Evolutionary conservation across 2,329 filamentous ascomycete genomes (phyloP), one percentile per base, ranked within the genome.

Genomic region (Colletotrichum echinochloae): DNA sequence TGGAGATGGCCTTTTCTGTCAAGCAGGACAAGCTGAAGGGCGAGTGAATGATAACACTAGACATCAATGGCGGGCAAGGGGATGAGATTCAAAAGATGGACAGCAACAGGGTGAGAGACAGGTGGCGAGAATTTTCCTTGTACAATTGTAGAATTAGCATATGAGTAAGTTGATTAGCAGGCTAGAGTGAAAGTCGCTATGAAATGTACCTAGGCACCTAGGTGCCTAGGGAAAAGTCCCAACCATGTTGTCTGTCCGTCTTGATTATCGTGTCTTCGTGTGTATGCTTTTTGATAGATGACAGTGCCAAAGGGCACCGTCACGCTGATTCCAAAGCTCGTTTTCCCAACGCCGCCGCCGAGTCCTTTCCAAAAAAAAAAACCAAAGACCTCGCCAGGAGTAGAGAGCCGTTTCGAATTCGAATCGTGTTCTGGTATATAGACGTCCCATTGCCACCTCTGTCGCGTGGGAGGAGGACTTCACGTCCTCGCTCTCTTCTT

Each of bases 21-120:
- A 89, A 84, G 76, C 89, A 91, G 81, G 89, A 91, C 76, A 91
- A 91, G 84, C 85, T 91, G 65, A 91, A 91, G 85, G 90, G 90
- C 77, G 88, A 90, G 82, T 90, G 87, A 78, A 49, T 14, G 39
- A 26, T 14, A 60, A 33, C 12, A 51, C 30, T 33, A 61, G 30
- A 28, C 49, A 55, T n/a, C 16, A 46, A 26, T 37, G 54, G 54
- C 54, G 28, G 54, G 26, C 39, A 35, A 39, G 35, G 37, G 63
- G 35, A 62, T 55, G 48, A 41, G 54, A 23, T 35, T 49, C 28
- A 65, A 56, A 61, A 61, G 55, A 56, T 18, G 37, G 57, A 44
- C n/a, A 37, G 20, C 56, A 46, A 46, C 55, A 46, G 44, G 68
- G 55, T 67, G 57, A 57, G 64, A 59, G n/a, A 56, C 8, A 6